These are phyloP conservation scores for Hypericum androsaemum DNA, from an alignment of 345 rosid species.

Conservation along the genomic window DNA sequence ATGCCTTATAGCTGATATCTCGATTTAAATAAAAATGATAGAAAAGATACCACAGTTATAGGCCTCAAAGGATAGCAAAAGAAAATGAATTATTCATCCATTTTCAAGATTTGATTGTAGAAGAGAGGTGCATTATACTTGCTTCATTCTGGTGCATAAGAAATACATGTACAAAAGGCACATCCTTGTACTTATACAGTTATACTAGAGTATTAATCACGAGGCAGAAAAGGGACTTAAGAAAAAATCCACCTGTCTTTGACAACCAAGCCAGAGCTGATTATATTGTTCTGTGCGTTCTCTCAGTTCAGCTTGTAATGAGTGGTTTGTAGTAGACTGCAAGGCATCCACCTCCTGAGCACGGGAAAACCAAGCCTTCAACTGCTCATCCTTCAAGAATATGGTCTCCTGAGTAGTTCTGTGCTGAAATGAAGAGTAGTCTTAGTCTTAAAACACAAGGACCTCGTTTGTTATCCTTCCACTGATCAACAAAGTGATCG, in stretches of 20 bases:
- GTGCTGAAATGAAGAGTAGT: slow-evolving; percentile 42
- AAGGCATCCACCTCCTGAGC: slow-evolving; percentile 83
- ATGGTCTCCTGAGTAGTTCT: slow-evolving; percentile 83
- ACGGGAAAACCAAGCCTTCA: slow-evolving; percentile 74
- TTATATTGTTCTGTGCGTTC: slow-evolving; percentile 82
- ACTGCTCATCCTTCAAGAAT: slow-evolving; percentile 75
- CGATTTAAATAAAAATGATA: too few relatives aligned
- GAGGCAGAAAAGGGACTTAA: slow-evolving; percentile 4
- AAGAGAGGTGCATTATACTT: too few relatives aligned
- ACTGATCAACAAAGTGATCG: too few relatives aligned
- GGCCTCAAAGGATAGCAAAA: too few relatives aligned
- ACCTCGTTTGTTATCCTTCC: not conserved
- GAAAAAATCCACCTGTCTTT: slow-evolving; percentile 69
- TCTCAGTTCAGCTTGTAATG: slow-evolving; percentile 68
- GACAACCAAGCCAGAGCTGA: slow-evolving; percentile 91
- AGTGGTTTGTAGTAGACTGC: slow-evolving; percentile 62
- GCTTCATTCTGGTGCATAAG: too few relatives aligned
- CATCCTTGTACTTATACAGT: too few relatives aligned
- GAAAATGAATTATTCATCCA: too few relatives aligned
- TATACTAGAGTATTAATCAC: slow-evolving; percentile 2
- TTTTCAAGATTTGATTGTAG: too few relatives aligned
- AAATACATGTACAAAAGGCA: too few relatives aligned
- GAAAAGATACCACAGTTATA: too few relatives aligned
- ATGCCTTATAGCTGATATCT: too few relatives aligned
- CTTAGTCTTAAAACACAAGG: slow-evolving; percentile 5